phyloP scores from a whole-genome alignment of 352 stramenopile species.

The Phytophthora fragariae region DNA sequence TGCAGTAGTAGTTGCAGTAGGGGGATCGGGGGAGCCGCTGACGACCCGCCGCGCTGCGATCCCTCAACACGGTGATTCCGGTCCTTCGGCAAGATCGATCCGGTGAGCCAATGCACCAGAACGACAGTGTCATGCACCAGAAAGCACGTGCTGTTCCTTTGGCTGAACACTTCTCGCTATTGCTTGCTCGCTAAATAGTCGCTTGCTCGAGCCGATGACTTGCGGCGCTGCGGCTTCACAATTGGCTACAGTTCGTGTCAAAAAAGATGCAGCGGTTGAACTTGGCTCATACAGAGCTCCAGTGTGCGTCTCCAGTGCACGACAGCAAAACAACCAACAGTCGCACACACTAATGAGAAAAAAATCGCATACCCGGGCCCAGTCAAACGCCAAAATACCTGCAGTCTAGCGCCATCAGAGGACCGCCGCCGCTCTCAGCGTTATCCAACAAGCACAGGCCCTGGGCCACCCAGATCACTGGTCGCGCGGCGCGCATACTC shows the following conservation, averaged over 20 bases:
- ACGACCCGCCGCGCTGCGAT: not conserved
- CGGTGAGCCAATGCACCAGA: constrained; percentile 9
- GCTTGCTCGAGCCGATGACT: not conserved
- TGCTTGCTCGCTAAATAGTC: not conserved
- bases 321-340: not conserved
- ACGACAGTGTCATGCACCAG: not conserved
- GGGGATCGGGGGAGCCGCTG: constrained; percentile 20
- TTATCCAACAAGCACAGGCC: not conserved
- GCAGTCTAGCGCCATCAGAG: not conserved
- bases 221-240: not conserved
- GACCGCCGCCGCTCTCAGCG: not conserved
- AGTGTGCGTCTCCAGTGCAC: constrained; percentile 3
- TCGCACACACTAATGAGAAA: not conserved
- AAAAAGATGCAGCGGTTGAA: constrained; percentile 29
- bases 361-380: not conserved
- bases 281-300: constrained; percentile 15
- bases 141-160: not conserved
- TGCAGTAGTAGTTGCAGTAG: constrained; percentile 30
- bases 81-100: constrained; percentile 23
- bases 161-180: not conserved
- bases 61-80: constrained; percentile 9
- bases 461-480: constrained; percentile 4
- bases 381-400: not conserved
- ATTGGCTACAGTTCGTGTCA: constrained; percentile 22
- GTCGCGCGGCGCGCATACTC: constrained; percentile 18